Conservation (phyloP, 768 basidiomycete genomes). For the Trametes gibbosa region DNA sequence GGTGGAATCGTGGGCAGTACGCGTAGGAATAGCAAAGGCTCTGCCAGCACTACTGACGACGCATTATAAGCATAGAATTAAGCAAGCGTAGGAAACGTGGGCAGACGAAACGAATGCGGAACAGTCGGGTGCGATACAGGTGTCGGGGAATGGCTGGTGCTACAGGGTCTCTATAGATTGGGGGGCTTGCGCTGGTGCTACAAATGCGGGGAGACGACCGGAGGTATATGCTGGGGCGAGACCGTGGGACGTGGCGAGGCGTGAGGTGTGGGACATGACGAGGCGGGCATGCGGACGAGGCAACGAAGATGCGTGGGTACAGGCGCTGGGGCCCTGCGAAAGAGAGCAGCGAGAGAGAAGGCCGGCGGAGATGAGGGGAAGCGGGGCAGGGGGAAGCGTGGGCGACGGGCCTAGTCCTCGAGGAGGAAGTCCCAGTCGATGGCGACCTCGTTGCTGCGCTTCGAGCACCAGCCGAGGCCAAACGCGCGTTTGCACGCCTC, state of each 20-base stretch:
- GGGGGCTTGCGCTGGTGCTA: conserved; percentile 9
- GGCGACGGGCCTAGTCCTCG: conserved; percentile 45
- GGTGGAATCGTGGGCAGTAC: not conserved
- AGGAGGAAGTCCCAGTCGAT: conserved; percentile 82
- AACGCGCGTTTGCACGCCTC: conserved; percentile 64
- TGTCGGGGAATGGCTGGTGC: conserved; percentile 7
- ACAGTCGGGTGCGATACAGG: not conserved
- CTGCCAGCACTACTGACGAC: not conserved
- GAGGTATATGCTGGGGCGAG: conserved; percentile 2
- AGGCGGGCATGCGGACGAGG: not conserved
- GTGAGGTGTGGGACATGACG: not conserved
- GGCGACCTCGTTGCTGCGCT: conserved; percentile 47
- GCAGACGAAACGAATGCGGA: not conserved
- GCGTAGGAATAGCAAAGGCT: not conserved
- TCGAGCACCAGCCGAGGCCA: conserved; percentile 43
- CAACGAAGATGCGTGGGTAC: not conserved
- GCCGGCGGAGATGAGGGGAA: not conserved
- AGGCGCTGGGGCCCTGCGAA: not conserved
- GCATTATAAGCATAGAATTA: conserved; percentile 18
- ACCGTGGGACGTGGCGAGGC: not conserved
- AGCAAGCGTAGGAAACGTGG: conserved; percentile 4
- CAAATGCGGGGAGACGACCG: not conserved
- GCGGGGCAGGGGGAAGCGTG: not conserved
- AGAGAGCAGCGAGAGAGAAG: not conserved
- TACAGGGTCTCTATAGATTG: conserved; percentile 10